Evolutionary conservation across 495 filamentous ascomycete species (phyloP).

Genomic region (Hypoxylon lienhwacheense): DNA sequence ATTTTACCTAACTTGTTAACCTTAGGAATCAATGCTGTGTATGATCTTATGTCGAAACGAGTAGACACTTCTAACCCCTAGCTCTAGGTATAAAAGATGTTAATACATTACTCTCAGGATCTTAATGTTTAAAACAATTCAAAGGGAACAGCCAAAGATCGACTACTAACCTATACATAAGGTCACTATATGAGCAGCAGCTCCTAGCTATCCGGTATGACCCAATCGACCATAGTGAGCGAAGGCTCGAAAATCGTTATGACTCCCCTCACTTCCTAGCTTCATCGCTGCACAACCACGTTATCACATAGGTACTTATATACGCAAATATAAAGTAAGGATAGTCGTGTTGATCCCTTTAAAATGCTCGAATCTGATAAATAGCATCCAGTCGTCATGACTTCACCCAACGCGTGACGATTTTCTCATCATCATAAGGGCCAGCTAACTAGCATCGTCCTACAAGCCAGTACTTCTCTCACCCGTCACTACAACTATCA

Average conservation of each 20-base stretch:
- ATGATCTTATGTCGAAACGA: too few relatives aligned
- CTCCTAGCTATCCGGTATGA: slow-evolving; percentile 21
- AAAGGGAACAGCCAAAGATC: too few relatives aligned
- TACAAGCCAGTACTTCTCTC: slow-evolving; percentile 8
- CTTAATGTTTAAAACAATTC: too few relatives aligned
- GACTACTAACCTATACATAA: too few relatives aligned
- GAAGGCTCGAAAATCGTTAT: slow-evolving; percentile 18
- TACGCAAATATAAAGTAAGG: slow-evolving; percentile 9
- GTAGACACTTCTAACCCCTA: too few relatives aligned
- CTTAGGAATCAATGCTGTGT: too few relatives aligned
- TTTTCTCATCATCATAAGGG: slow-evolving; percentile 20
- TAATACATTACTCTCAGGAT: too few relatives aligned
- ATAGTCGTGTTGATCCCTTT: too few relatives aligned
- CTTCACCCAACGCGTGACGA: slow-evolving; percentile 24
- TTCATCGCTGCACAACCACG: not conserved
- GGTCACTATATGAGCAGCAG: too few relatives aligned
- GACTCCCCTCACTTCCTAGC: slow-evolving; percentile 1
- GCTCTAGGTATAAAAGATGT: too few relatives aligned
- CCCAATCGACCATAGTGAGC: slow-evolving; percentile 8
- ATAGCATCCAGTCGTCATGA: slow-evolving; percentile 33
- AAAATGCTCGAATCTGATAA: slow-evolving; percentile 5
- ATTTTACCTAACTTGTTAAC: too few relatives aligned
- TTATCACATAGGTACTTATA: not conserved
- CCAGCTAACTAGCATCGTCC: slow-evolving; percentile 1
- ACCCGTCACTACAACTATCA: too few relatives aligned